Percentiles rank a stretch among this genome's conserved stretches.
These are phyloP conservation scores for Huntiella moniliformis DNA, from an alignment of 2,329 filamentous ascomycete genomes.

Conservation along the genomic window DNA sequence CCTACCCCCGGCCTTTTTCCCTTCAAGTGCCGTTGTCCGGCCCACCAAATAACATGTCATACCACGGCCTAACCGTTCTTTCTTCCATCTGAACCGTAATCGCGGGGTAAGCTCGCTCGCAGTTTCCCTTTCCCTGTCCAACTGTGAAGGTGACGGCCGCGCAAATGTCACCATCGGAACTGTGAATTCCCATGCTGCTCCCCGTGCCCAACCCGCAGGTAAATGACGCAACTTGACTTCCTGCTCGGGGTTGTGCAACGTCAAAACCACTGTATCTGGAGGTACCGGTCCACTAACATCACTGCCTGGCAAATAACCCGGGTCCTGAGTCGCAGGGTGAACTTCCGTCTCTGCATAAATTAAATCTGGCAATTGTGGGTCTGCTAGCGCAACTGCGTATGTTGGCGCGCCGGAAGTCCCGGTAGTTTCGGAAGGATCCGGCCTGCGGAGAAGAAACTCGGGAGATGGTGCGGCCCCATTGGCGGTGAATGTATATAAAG, in stretches of 20 bases:
- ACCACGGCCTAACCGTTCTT: conserved; percentile 50
- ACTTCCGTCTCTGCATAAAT: conserved; percentile 76
- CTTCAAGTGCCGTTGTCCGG: conserved; percentile 38
- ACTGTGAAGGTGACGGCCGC: conserved; percentile 53
- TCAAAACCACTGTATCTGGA: conserved; percentile 62
- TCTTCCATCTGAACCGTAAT: conserved; percentile 73
- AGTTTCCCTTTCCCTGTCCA: conserved; percentile 45
- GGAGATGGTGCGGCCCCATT: conserved; percentile 65
- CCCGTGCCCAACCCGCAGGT: conserved; percentile 60
- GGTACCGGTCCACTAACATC: conserved; percentile 6
- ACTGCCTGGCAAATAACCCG: conserved; percentile 37
- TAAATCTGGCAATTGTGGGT: conserved; percentile 62
- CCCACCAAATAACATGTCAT: conserved; percentile 78
- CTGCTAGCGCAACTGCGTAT: conserved; percentile 72
- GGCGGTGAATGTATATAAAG: conserved; percentile 40
- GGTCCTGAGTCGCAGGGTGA: conserved; percentile 42
- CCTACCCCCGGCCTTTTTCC: conserved; percentile 56
- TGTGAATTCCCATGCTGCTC: conserved; percentile 77
- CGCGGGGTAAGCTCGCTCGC: conserved; percentile 42
- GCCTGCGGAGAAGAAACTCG: conserved; percentile 62
- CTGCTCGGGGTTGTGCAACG: conserved; percentile 89
- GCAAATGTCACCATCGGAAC: conserved; percentile 75
- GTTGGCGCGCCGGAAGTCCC: conserved; percentile 21
- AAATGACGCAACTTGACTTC: conserved; percentile 52
- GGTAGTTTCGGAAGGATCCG: conserved; percentile 41